Evolutionary conservation across 441 rosid species (phyloP), one percentile per base, ranked within the genome.

Genomic region (Sinapis alba): DNA sequence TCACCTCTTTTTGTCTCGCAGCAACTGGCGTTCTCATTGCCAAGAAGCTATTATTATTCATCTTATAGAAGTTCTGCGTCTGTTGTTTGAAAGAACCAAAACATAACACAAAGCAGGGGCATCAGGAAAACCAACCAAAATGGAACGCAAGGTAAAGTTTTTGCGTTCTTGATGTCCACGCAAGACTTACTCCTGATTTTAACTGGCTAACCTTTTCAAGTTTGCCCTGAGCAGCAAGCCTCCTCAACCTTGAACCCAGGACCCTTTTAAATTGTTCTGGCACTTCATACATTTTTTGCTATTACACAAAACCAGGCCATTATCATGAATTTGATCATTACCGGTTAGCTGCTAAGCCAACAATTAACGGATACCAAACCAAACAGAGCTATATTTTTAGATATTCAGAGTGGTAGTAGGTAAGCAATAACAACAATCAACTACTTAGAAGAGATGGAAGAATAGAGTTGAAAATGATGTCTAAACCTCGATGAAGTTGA

Each of bases 161-260:
- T 43, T 18, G 10, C 7, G 19, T 58, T 68, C 30, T 68, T 78
- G 45, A 34, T 1, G 8, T n/a, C 5, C 50, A 13, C 18, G 6
- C 16, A n/a, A 74, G 67, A 68, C 79, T 79, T 75, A 65, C 72
- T 51, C 53, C 69, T 74, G 72, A 61, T 74, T 65, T 70, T 65
- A 66, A 79, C 50, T 71, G 63, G 79, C 82, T 79, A 75, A 90
- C 96, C 94, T 84, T 87, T 82, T 86, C 87, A 34, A 92, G 83
- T 84, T 90, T 90, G 24, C 89, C 89, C 81, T 86, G 90, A 27
- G 78, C 76, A 74, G 88, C 93, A 73, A 92, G 93, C 78, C 94
- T 87, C 78, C 90, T 86, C 81, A 92, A 83, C 78, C 87, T 90
- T 79, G 94, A 83, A 84, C 90, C 79, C 51, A 90, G 79, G 34